Evolutionary conservation across 345 rosid species (phyloP).

Genomic region (Eucalyptus lansdowneana): DNA sequence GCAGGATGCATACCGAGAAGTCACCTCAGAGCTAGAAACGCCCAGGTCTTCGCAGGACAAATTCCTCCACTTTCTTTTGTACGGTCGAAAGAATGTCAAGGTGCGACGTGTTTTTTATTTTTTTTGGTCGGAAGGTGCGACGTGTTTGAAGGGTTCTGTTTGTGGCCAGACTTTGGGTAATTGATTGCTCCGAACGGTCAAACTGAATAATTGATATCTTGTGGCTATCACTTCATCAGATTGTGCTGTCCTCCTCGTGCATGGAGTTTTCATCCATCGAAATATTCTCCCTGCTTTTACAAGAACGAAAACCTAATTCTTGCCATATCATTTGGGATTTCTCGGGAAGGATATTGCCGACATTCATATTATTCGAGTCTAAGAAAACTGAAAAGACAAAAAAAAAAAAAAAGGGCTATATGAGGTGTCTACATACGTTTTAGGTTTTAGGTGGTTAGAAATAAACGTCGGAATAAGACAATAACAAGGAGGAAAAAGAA

Average conservation of each 20-base stretch:
- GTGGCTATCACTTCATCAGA: neutral
- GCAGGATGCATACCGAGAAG: too few species aligned
- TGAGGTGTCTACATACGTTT: neutral
- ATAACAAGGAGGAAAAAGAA: neutral
- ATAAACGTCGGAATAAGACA: neutral
- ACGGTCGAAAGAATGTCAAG: too few species aligned
- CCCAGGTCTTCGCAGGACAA: too few species aligned
- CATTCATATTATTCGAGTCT: too few species aligned
- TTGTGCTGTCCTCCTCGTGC: neutral
- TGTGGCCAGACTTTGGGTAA: too few species aligned
- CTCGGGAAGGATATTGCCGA: too few species aligned
- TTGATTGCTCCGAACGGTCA: neutral
- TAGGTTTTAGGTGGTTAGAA: neutral
- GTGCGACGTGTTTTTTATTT: too few species aligned
- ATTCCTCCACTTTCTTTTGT: too few species aligned
- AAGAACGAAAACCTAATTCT: neutral
- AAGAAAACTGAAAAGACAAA: too few species aligned
- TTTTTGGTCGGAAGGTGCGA: too few species aligned
- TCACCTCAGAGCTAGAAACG: too few species aligned
- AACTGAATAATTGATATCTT: neutral
- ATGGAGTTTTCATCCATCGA: neutral
- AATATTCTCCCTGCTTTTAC: neutral
- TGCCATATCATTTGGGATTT: neutral
- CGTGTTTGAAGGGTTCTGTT: too few species aligned
- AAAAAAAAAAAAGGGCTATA: rapidly evolving